Conservation (phyloP, 192 early-diverging fungal genomes). For the Dissophora globulifera region DNA sequence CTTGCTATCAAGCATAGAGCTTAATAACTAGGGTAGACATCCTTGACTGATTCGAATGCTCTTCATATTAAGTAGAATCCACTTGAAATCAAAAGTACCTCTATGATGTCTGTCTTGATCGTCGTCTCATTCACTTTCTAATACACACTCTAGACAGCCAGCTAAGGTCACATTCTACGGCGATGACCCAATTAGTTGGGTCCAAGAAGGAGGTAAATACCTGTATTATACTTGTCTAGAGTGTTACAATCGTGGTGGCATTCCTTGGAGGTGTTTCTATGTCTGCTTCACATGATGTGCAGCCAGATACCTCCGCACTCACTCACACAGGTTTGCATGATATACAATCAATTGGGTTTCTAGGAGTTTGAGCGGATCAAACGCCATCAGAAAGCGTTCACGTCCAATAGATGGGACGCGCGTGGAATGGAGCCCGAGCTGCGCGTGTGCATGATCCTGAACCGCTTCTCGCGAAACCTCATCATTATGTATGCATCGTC, state of each 20-base stretch:
- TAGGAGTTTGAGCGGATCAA: constrained; percentile 25
- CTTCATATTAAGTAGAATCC: background rate
- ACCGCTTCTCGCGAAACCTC: constrained; percentile 24
- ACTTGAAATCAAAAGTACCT: background rate
- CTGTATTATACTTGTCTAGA: no score
- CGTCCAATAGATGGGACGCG: constrained; percentile 16
- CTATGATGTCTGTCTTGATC: background rate
- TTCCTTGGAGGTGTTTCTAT: no score
- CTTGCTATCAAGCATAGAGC: no score
- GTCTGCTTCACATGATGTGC: no score
- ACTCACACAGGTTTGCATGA: background rate
- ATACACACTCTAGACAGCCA: background rate
- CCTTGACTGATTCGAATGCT: no score
- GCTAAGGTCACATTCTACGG: background rate
- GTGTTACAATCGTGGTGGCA: no score
- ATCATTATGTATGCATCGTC: constrained; percentile 40
- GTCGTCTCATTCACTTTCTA: background rate
- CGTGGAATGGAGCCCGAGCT: constrained; percentile 19
- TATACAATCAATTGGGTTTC: background rate
- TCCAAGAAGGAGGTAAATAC: constrained; percentile 1
- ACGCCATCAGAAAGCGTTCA: constrained; percentile 16
- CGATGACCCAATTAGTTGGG: background rate
- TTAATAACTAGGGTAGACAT: no score
- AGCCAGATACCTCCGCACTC: background rate
- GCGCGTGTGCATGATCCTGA: constrained; percentile 41